Evolutionary conservation across 495 filamentous ascomycete species (phyloP).

Genomic region (Xylaria intraflava): DNA sequence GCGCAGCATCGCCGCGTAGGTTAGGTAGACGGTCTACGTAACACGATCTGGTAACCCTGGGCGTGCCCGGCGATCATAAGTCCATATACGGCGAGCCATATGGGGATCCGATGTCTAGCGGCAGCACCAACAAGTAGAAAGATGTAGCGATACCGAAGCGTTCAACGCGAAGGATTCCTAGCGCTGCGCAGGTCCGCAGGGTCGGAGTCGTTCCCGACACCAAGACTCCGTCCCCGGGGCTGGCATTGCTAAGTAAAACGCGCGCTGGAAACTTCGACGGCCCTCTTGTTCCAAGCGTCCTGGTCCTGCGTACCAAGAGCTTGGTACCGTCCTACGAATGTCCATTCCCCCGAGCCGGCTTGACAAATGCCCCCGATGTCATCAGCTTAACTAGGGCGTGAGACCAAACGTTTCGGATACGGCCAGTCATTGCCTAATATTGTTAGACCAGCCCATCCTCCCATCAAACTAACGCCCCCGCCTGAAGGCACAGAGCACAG

Average conservation of each 20-base stretch:
- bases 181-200: not conserved
- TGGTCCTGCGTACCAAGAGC: not conserved
- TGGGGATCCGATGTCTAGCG: too few relatives aligned
- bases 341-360: not conserved
- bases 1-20: too few relatives aligned
- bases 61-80: too few relatives aligned
- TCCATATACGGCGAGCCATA: too few relatives aligned
- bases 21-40: too few relatives aligned
- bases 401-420: not conserved
- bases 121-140: too few relatives aligned
- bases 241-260: not conserved
- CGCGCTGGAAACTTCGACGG: not conserved
- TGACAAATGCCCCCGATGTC: constrained; percentile 3
- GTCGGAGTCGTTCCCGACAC: constrained; percentile 2
- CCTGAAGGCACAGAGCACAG: too few relatives aligned
- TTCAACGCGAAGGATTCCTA: constrained; percentile 1
- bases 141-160: too few relatives aligned
- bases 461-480: not conserved
- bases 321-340: not conserved
- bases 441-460: constrained; percentile 7
- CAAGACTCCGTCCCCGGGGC: not conserved
- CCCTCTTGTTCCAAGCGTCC: not conserved
- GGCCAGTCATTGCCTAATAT: constrained; percentile 3
- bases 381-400: not conserved
- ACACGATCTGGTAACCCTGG: too few relatives aligned